phyloP scores from a whole-genome alignment of 1,284 basidiomycete genomes.

The Rhodotorula mucilaginosa region DNA sequence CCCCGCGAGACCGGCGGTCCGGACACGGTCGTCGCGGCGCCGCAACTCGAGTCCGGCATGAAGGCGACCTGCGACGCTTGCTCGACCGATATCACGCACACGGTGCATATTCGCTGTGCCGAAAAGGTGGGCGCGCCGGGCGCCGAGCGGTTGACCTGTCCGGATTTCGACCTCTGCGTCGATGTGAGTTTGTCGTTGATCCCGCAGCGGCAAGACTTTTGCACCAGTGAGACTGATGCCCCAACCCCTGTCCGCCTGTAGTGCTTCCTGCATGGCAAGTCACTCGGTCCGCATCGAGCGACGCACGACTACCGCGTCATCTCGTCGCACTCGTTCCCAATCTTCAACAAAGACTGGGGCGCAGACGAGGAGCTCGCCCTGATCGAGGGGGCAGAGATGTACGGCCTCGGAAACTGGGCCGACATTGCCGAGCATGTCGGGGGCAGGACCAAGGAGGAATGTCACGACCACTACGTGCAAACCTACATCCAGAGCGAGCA shows the following conservation, averaged over 20 bases:
- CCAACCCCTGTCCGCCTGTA: constrained; percentile 24
- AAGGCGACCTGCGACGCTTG: constrained; percentile 45
- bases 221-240: not conserved
- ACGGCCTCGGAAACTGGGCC: constrained; percentile 95
- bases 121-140: constrained; percentile 29
- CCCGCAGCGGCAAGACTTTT: not conserved
- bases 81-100: constrained; percentile 46
- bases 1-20: constrained; percentile 24
- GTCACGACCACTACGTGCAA: constrained; percentile 81
- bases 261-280: constrained; percentile 90
- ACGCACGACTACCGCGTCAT: constrained; percentile 91
- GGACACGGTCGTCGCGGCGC: constrained; percentile 10
- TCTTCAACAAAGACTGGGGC: constrained; percentile 93
- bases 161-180: constrained; percentile 52
- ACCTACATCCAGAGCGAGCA: constrained; percentile 74
- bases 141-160: constrained; percentile 20
- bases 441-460: constrained; percentile 82
- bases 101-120: constrained; percentile 46
- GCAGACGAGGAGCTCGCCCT: constrained; percentile 96
- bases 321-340: constrained; percentile 90
- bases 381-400: constrained; percentile 81
- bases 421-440: constrained; percentile 95
- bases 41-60: constrained; percentile 31
- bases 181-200: constrained; percentile 17
- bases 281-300: constrained; percentile 80